Base-by-base conservation (phyloP, 306 rosid species). In the Erythrophleum fordii region DNA sequence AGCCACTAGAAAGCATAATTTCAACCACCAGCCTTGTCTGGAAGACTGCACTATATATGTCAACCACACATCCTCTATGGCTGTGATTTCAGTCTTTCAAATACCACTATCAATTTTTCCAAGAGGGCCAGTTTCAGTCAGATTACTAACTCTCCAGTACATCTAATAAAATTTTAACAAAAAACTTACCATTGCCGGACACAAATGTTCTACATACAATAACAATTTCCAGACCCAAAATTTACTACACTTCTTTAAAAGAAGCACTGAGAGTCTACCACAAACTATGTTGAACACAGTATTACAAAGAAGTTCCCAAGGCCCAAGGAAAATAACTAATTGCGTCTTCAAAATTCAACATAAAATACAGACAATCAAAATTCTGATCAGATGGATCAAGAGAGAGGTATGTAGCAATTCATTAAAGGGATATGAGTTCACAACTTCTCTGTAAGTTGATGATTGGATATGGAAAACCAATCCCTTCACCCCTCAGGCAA, bases 41-140 rank as follows among this genome's bases (percentile, higher is more conserved):
- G 29, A 56, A 74, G 18, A 39, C 39, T 56, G 37, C 4, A 37
- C 14, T 39, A 29, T 49, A 22, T 56, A 23, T 25, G 31, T 58
- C 53, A 14, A 18, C 55, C 14, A 58, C 64, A 12, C 26, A 55
- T 35, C 68, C 55, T 23, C 72, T 25, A 14, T 23, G n/a, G 49
- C 20, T 72, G 62, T 52, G 64, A 72, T 51, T 20, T 72, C 65
- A 52, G 48, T 62, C 78, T 22, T 37, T 23, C 52, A 22, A 37
- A 55, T 7, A 45, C 41, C 26, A 29, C 11, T 23, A 56, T 13
- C 53, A 55, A 41, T 51, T 59, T 58, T 5, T 44, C 56, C 55
- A 75, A 16, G 10, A 20, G 22, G 20, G 59, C 35, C 26, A 26
- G 45, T 53, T 56, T 58, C 31, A 41, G 44, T 26, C 52, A 74